Evolutionary conservation across 129 eudicot species (phyloP).

Genomic region (Centrapalus pauciflorus): DNA sequence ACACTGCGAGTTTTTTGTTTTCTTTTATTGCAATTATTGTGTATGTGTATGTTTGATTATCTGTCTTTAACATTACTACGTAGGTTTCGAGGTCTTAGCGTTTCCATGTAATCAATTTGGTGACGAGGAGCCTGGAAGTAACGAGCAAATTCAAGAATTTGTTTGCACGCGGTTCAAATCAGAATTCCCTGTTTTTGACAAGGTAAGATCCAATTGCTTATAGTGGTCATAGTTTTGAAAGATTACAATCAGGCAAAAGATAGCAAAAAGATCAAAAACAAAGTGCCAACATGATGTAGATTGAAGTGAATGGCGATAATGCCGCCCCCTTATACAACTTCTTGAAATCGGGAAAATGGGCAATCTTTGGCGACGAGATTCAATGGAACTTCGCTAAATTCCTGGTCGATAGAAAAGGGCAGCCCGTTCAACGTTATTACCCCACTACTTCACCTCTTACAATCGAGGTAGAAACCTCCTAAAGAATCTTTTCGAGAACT

Average conservation of each 20-base stretch:
- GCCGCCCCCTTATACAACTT: conserved; percentile 71
- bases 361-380: conserved; percentile 61
- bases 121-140: conserved; percentile 83
- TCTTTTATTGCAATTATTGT: not conserved
- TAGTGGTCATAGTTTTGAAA: not conserved
- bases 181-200: conserved; percentile 70
- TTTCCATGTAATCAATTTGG: conserved; percentile 97
- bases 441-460: conserved; percentile 94
- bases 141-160: conserved; percentile 64
- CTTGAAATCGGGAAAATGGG: conserved; percentile 76
- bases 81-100: conserved; percentile 83
- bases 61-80: not conserved
- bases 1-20: not conserved
- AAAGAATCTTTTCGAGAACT: not conserved
- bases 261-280: not conserved
- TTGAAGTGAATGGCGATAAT: conserved; percentile 78
- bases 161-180: conserved; percentile 89
- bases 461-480: conserved; percentile 49
- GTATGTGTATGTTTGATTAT: not conserved
- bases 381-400: conserved; percentile 94
- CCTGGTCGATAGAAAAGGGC: conserved; percentile 63
- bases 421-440: conserved; percentile 72
- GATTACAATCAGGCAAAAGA: not conserved
- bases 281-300: conserved; percentile 22
- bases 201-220: conserved; percentile 37